Conservation (phyloP, 179 eudicot species). For the Camellia oleifera region DNA sequence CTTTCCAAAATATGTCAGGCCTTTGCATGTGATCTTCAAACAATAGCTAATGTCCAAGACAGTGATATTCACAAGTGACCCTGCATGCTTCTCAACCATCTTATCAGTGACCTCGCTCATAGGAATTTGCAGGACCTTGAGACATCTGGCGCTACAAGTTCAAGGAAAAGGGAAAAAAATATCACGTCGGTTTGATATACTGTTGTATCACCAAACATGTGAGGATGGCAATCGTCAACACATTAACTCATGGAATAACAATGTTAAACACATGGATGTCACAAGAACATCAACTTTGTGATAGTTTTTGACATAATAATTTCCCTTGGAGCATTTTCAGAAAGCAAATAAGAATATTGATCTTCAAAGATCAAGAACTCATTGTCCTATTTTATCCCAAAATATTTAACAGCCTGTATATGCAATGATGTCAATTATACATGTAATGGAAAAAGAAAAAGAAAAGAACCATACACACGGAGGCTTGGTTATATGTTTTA, state of each 20-base stretch:
- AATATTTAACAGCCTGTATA: not conserved
- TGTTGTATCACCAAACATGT: not conserved
- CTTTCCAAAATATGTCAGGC: constrained; percentile 25
- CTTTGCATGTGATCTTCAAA: constrained; percentile 22
- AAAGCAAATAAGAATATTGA: not conserved
- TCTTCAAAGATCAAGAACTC: not conserved
- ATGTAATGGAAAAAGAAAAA: not conserved
- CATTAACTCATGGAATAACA: not conserved
- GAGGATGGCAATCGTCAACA: not conserved
- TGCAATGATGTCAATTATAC: too few relatives aligned
- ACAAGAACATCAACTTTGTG: not conserved
- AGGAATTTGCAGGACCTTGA: constrained; percentile 25
- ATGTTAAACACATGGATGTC: not conserved
- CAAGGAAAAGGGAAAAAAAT: not conserved
- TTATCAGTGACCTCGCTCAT: constrained; percentile 24
- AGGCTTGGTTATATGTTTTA: not conserved
- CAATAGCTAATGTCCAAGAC: constrained; percentile 26
- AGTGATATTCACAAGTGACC: constrained; percentile 20
- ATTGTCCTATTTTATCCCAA: not conserved
- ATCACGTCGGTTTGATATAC: not conserved
- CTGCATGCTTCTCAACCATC: constrained; percentile 24
- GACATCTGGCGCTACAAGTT: constrained; percentile 20
- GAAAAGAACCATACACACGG: not conserved
- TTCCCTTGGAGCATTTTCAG: not conserved
- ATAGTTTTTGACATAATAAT: not conserved